Evolutionary conservation across 108 stramenopile genomes (phyloP).

Genomic region (Nannochloropsis salina): DNA sequence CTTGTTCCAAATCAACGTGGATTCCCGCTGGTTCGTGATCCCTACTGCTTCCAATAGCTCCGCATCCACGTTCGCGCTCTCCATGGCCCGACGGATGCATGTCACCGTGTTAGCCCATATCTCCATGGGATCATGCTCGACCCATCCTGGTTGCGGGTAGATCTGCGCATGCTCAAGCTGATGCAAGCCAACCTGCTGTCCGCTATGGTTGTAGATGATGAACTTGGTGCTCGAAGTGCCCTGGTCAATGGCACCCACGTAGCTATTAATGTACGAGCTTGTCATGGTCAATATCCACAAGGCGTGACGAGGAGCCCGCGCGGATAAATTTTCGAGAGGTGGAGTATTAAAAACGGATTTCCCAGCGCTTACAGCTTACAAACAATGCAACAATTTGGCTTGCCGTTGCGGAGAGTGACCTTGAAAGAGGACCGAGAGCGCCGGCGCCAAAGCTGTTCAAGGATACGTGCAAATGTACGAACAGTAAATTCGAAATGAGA

Average conservation of each 20-base stretch:
- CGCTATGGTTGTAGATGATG: constrained; percentile 68
- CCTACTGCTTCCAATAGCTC: constrained; percentile 63
- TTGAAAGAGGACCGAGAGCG: too few relatives aligned
- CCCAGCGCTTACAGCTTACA: too few relatives aligned
- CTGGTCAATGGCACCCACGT: constrained; percentile 89
- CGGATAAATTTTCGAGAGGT: too few relatives aligned
- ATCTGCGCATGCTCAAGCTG: constrained; percentile 86
- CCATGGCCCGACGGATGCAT: constrained; percentile 35
- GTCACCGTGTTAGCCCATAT: constrained; percentile 56
- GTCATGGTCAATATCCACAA: not conserved
- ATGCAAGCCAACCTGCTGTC: constrained; percentile 65
- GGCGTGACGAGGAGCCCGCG: too few relatives aligned
- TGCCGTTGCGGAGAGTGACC: too few relatives aligned
- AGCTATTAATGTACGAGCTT: constrained; percentile 20
- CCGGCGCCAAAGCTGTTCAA: too few relatives aligned
- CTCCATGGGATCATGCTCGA: constrained; percentile 88
- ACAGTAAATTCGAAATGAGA: too few relatives aligned
- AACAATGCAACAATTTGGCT: too few relatives aligned
- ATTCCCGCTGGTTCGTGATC: constrained; percentile 98
- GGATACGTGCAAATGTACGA: too few relatives aligned
- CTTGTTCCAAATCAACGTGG: constrained; percentile 85
- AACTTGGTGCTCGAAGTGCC: constrained; percentile 89
- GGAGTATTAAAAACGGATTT: too few relatives aligned
- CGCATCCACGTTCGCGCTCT: not conserved
- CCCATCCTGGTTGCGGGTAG: constrained; percentile 74